Conservation (phyloP, 23 red algal species). For the Cyanidioschyzon merolae region DNA sequence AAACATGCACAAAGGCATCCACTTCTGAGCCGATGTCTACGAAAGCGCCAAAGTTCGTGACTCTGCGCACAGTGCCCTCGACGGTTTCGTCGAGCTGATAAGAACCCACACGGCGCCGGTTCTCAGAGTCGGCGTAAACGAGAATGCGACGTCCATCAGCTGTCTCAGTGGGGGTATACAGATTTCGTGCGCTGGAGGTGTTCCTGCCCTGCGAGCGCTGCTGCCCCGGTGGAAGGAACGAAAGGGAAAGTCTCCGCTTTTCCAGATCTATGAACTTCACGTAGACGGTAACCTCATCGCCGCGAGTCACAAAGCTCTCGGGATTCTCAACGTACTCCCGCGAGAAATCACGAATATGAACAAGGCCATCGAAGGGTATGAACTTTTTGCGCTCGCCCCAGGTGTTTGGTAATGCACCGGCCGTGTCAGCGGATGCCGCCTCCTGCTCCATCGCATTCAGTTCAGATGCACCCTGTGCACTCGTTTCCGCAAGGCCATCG, state of each 20-base stretch:
- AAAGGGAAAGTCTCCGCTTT: slow-evolving; percentile 37
- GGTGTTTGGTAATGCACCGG: not conserved
- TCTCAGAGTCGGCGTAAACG: slow-evolving; percentile 4
- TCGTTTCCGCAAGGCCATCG: not conserved
- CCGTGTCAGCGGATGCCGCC: not conserved
- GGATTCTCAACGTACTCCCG: slow-evolving; percentile 49
- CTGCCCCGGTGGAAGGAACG: slow-evolving; percentile 44
- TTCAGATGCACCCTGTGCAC: not conserved
- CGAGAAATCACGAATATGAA: slow-evolving; percentile 65
- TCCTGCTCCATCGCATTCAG: not conserved
- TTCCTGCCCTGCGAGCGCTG: not conserved
- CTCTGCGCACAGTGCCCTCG: slow-evolving; percentile 36
- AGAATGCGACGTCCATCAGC: not conserved
- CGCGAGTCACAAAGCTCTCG: slow-evolving; percentile 35
- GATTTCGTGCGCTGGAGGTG: not conserved
- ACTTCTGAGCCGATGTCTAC: slow-evolving; percentile 65
- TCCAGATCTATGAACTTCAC: slow-evolving; percentile 57
- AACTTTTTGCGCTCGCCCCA: not conserved
- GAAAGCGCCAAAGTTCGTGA: slow-evolving; percentile 85
- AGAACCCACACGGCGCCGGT: slow-evolving; percentile 1
- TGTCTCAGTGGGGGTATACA: slow-evolving; percentile 20
- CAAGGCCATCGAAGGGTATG: slow-evolving; percentile 43
- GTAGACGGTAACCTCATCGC: slow-evolving; percentile 50
- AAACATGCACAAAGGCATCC: slow-evolving; percentile 72
- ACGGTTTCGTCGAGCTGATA: slow-evolving; percentile 26